Conservation (phyloP, 2,329 filamentous ascomycete species). For the Hortaea werneckii region DNA sequence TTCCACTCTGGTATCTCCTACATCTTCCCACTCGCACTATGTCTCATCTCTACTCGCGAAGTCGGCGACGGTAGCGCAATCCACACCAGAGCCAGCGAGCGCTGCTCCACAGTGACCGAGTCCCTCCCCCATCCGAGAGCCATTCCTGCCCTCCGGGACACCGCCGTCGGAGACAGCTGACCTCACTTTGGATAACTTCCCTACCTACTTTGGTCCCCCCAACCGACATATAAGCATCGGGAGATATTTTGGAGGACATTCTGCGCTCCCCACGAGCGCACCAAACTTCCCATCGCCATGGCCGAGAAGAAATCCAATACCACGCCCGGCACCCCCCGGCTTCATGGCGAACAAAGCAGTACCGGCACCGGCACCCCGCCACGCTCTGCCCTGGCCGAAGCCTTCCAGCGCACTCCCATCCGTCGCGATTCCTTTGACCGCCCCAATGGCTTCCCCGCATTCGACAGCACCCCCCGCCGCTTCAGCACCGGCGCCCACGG, state of each 20-base stretch:
- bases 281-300: background rate
- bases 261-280: background rate
- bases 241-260: too few relatives aligned
- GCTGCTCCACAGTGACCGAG: background rate
- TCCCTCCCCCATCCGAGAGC: background rate
- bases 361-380: background rate
- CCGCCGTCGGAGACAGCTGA: background rate
- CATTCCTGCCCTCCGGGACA: too few relatives aligned
- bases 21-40: background rate
- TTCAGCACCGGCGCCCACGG: constrained; percentile 24
- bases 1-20: too few relatives aligned
- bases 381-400: constrained; percentile 18
- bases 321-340: constrained; percentile 11
- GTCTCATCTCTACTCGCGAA: background rate
- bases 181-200: background rate
- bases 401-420: constrained; percentile 17
- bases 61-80: background rate
- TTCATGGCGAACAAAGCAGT: constrained; percentile 1
- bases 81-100: background rate
- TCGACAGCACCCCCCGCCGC: constrained; percentile 22
- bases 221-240: background rate
- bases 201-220: background rate
- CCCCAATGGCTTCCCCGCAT: constrained; percentile 14
- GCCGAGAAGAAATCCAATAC: constrained; percentile 4
- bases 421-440: constrained; percentile 25